phyloP scores from a whole-genome alignment of 139 green algal species.

The Picochlorum sp. region DNA sequence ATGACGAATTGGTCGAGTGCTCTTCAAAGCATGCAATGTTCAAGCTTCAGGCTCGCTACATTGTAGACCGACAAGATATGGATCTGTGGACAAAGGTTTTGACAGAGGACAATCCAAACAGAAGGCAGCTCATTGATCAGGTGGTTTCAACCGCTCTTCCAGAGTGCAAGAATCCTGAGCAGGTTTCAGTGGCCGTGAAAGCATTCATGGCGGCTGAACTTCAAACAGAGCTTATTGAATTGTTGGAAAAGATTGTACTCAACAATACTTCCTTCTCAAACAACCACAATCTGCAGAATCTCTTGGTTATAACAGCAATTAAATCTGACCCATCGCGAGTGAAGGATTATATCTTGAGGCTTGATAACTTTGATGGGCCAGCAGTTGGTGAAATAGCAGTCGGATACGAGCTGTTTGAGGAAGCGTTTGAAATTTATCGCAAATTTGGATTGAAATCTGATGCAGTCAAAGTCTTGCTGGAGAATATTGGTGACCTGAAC shows the following conservation, averaged over 20 bases:
- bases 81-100: constrained; percentile 93
- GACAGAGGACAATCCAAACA: constrained; percentile 67
- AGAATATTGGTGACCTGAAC: constrained; percentile 78
- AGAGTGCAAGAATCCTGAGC: constrained; percentile 96
- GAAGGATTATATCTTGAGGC: constrained; percentile 94
- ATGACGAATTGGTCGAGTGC: constrained; percentile 92
- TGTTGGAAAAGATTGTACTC: constrained; percentile 99
- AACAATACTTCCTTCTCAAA: constrained; percentile 93
- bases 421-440: constrained; percentile 98
- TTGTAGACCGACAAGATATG: constrained; percentile 87
- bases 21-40: constrained; percentile 96
- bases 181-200: constrained; percentile 92
- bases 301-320: constrained; percentile 97
- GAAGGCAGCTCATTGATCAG: constrained; percentile 83
- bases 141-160: constrained; percentile 95
- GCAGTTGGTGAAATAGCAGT: constrained; percentile 82
- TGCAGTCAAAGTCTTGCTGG: constrained; percentile 82
- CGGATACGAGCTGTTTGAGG: constrained; percentile 82
- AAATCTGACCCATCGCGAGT: constrained; percentile 66
- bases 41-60: constrained; percentile 94
- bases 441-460: constrained; percentile 87
- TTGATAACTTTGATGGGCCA: constrained; percentile 97
- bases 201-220: constrained; percentile 96
- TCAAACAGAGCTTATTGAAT: constrained; percentile 95
- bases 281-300: constrained; percentile 99